Base-by-base conservation (phyloP, 2,329 filamentous ascomycete species). In the Fusarium neocosmosporiellum region DNA sequence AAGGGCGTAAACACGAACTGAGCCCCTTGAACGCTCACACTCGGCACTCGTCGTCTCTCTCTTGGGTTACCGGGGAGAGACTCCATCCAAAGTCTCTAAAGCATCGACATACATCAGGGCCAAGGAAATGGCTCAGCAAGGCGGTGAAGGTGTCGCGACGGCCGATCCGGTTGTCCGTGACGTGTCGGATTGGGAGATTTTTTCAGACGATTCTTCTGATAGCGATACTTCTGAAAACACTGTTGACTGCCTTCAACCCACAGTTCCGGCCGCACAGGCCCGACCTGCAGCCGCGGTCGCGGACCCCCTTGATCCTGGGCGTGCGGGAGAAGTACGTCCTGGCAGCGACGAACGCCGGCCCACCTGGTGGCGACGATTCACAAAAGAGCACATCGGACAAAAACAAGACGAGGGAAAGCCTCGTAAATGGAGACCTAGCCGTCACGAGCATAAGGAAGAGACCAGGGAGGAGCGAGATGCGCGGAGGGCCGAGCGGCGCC, bases 161-260 rank as follows among this genome's bases (percentile, higher is more conserved):
- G 54, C 63, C 7, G 33, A 59, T 53, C 63, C 54, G 33, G 46
- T 18, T 13, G 43, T 13, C 34, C 60, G 48, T 43, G 63, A 65
- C 27, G 63, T 65, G 41, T 65, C 63, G 55, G 63, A 65, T 34
- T 65, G 63, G 63, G 63, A 65, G 54, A 24, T 65, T 22, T 65
- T 65, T 31, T 33, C 63, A 31, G 62, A 64, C 24, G 50, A 58
- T 58, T 57, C 53, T 36, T 58, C 50, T 50, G 62, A 65, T 8
- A 65, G 54, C 63, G 54, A 59, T 39, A 43, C 54, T 33, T 65
- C 63, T 41, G 41, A 50, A 41, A 60, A 65, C 63, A 64, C 62
- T 36, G 62, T 64, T 59, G 63, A 65, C 27, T 59, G 13, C 41
- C 24, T 59, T 29, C 43, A 33, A 60, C 54, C 63, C 5, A 57